phyloP scores from a whole-genome alignment of 2,329 filamentous ascomycete species.

The Penicillium frequentans region DNA sequence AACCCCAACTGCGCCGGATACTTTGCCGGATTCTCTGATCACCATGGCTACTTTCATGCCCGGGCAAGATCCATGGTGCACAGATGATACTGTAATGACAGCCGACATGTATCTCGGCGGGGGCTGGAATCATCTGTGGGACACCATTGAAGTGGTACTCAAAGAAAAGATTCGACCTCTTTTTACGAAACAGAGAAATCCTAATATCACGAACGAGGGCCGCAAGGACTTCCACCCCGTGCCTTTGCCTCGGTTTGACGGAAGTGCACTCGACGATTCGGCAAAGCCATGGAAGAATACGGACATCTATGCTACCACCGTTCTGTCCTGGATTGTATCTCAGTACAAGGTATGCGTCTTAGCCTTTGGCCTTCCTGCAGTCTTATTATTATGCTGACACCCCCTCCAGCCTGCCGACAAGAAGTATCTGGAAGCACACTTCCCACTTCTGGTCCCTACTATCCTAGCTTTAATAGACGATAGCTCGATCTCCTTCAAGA shows the following conservation, averaged over 20 bases:
- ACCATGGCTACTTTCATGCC: conserved; percentile 35
- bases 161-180: conserved; percentile 40
- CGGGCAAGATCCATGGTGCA: conserved; percentile 37
- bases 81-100: conserved; percentile 16
- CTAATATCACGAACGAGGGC: conserved; percentile 43
- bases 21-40: conserved; percentile 33
- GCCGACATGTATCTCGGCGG: conserved; percentile 7
- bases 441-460: conserved; percentile 46
- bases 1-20: conserved; percentile 20
- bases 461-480: conserved; percentile 48
- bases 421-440: conserved; percentile 41
- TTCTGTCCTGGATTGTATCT: conserved; percentile 36
- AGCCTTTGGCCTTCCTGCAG: background rate
- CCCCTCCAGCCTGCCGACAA: conserved; percentile 26
- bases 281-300: conserved; percentile 41
- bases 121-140: background rate
- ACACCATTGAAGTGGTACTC: conserved; percentile 26
- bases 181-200: conserved; percentile 43
- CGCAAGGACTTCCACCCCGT: conserved; percentile 46
- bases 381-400: conserved; percentile 3
- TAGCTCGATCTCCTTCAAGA: conserved; percentile 37
- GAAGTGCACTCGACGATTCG: conserved; percentile 34
- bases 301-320: conserved; percentile 36
- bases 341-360: conserved; percentile 35
- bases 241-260: conserved; percentile 38